phyloP scores from a whole-genome alignment of 2,329 filamentous ascomycete species.

The Hypoxylon rubiginosum region DNA sequence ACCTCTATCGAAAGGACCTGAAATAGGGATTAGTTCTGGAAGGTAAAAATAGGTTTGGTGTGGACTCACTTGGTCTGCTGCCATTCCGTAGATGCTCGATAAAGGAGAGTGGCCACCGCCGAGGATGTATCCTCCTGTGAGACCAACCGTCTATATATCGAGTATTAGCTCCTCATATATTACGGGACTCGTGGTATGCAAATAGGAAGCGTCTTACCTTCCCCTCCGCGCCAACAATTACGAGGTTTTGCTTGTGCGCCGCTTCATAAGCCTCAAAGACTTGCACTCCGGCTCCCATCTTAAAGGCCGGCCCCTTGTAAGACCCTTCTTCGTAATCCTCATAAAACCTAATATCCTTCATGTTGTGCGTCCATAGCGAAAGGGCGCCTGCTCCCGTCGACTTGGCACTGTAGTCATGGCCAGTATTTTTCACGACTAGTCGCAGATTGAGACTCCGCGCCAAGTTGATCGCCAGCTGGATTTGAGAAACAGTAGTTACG shows the following conservation, averaged over 20 bases:
- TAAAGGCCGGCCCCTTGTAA: constrained; percentile 48
- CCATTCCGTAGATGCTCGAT: constrained; percentile 63
- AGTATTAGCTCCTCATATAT: constrained; percentile 6
- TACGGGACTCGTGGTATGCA: neutral
- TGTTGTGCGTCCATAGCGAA: constrained; percentile 49
- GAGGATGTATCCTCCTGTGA: constrained; percentile 61
- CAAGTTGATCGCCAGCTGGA: constrained; percentile 48
- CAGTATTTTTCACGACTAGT: constrained; percentile 49
- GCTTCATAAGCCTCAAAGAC: constrained; percentile 47
- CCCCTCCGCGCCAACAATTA: constrained; percentile 46
- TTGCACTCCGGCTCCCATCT: constrained; percentile 49
- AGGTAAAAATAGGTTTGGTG: neutral
- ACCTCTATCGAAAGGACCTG: constrained; percentile 62
- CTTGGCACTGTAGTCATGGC: constrained; percentile 49
- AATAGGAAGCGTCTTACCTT: constrained; percentile 34
- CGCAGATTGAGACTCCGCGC: constrained; percentile 48
- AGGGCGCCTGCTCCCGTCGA: constrained; percentile 47
- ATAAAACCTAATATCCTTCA: constrained; percentile 48
- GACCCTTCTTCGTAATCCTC: constrained; percentile 45
- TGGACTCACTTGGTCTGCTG: constrained; percentile 58
- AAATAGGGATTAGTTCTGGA: constrained; percentile 4
- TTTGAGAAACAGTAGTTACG: constrained; percentile 46
- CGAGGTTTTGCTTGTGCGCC: constrained; percentile 43
- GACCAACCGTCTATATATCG: constrained; percentile 60
- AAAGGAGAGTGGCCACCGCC: constrained; percentile 70